Conservation (phyloP, 176 grass and related monocot species). For the Pharus latifolius region DNA sequence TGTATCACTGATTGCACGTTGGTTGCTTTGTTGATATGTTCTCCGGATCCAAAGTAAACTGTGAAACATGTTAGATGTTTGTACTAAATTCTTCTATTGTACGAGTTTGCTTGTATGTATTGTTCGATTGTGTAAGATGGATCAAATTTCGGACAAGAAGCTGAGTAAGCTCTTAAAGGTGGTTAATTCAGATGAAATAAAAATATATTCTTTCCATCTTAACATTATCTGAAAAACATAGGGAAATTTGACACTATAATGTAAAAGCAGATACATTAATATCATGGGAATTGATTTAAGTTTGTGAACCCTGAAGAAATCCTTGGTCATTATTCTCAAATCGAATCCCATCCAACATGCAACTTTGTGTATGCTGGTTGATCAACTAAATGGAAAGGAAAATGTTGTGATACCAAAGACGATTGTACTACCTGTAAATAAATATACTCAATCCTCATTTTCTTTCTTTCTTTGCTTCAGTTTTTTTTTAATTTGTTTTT, state of each 20-base stretch:
- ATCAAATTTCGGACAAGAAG: background rate
- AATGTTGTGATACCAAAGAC: background rate
- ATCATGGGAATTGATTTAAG: background rate
- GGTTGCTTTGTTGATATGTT: background rate
- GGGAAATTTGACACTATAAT: background rate
- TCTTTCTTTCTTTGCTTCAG: background rate
- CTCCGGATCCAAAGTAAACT: background rate
- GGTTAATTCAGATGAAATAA: background rate
- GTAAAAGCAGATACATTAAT: background rate
- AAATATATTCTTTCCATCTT: too few relatives aligned
- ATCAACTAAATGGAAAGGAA: background rate
- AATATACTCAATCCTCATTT: background rate
- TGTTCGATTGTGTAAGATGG: background rate
- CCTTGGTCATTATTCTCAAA: background rate
- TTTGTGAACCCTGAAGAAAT: background rate
- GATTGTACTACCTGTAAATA: background rate
- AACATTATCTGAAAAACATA: background rate
- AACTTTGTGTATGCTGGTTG: background rate
- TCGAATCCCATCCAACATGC: background rate
- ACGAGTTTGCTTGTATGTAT: background rate
- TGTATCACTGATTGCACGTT: background rate
- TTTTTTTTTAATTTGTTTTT: constrained; percentile 8
- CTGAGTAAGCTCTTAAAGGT: background rate
- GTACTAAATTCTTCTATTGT: background rate
- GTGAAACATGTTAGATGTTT: background rate